Percentiles rank a stretch among this genome's conserved stretches.
Evolutionary conservation across 768 basidiomycete genomes (phyloP).

Genomic region (Panellus pusillus): DNA sequence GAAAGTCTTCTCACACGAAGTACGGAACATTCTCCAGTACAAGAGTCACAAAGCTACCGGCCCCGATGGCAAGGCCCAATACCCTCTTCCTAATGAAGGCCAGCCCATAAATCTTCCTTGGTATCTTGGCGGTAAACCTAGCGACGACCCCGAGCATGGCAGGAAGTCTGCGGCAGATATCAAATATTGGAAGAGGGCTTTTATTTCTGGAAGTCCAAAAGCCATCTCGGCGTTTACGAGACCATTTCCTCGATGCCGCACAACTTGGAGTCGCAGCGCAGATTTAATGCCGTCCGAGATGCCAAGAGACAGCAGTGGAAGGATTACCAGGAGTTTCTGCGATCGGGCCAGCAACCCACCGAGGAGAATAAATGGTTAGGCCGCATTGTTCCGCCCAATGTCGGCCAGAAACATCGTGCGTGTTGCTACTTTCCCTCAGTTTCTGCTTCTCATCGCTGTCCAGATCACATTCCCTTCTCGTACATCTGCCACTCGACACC

Average conservation of each 20-base stretch:
- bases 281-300: constrained; percentile 40
- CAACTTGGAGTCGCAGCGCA: constrained; percentile 53
- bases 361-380: constrained; percentile 39
- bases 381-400: constrained; percentile 40
- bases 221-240: constrained; percentile 51
- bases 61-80: constrained; percentile 48
- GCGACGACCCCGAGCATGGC: constrained; percentile 30
- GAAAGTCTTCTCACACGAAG: constrained; percentile 66
- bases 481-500: constrained; percentile 58
- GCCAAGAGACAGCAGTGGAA: constrained; percentile 44
- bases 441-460: constrained; percentile 3
- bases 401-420: constrained; percentile 40
- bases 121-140: constrained; percentile 42
- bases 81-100: constrained; percentile 68
- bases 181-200: constrained; percentile 71
- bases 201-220: constrained; percentile 70
- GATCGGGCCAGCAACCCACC: constrained; percentile 20
- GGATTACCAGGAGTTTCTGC: constrained; percentile 49
- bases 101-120: constrained; percentile 50
- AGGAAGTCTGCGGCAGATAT: constrained; percentile 33
- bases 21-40: constrained; percentile 50
- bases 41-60: constrained; percentile 43
- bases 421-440: constrained; percentile 10
- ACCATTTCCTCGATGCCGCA: constrained; percentile 60
- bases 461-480: constrained; percentile 53